Percentiles rank a stretch among this genome's conserved stretches.
Evolutionary conservation across 2,329 filamentous ascomycete species (phyloP).

Genomic region (Xylariaceae sp.): DNA sequence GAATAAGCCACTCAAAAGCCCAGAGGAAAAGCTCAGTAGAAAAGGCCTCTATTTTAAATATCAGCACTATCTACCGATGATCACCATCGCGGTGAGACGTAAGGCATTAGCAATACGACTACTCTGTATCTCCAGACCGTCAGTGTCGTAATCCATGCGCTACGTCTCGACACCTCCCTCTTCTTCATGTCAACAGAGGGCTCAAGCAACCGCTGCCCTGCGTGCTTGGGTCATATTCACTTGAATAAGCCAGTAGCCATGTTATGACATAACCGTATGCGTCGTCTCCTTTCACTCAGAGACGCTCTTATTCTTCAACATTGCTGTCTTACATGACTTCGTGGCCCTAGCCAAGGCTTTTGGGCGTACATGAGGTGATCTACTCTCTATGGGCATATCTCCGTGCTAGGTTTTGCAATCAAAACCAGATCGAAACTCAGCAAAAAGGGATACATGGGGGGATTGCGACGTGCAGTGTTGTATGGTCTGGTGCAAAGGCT

Average conservation of each 20-base stretch:
- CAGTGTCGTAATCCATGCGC: too few species aligned
- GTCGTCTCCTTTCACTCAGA: conserved; percentile 17
- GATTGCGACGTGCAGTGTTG: conserved; percentile 12
- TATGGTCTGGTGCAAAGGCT: conserved; percentile 19
- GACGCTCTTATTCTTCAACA: conserved; percentile 22
- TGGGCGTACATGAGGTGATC: conserved; percentile 36
- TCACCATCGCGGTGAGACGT: conserved; percentile 9
- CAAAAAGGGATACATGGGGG: conserved; percentile 26
- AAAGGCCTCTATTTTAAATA: conserved; percentile 24
- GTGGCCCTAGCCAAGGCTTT: conserved; percentile 27
- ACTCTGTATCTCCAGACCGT: too few species aligned
- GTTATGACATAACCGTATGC: conserved; percentile 9
- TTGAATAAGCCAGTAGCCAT: conserved; percentile 28
- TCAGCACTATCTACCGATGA: conserved; percentile 24
- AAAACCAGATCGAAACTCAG: conserved; percentile 35
- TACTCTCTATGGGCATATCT: conserved; percentile 35
- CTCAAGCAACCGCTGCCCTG: conserved; percentile 12
- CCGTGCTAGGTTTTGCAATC: conserved; percentile 30
- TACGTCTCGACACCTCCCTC: not conserved
- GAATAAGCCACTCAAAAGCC: not conserved
- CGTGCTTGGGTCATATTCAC: conserved; percentile 25
- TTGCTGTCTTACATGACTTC: conserved; percentile 36
- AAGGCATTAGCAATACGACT: too few species aligned
- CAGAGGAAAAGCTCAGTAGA: conserved; percentile 14
- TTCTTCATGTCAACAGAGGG: conserved; percentile 9